Evolutionary conservation across 1,139 yeast species (phyloP).

Genomic region (Scheffersomyces titani): DNA sequence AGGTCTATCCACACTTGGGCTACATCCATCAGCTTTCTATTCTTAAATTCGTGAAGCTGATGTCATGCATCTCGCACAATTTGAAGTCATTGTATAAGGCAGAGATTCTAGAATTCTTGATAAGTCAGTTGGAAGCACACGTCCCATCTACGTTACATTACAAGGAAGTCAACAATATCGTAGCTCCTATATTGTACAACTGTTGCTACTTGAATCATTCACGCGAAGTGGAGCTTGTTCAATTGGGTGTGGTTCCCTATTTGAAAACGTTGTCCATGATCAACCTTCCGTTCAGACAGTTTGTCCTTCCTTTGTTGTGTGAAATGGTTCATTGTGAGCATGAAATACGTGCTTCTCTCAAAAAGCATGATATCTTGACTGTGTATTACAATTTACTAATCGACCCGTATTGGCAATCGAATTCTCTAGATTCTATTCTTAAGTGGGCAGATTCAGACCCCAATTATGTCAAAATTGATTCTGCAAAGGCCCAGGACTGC

Average conservation of each 20-base stretch:
- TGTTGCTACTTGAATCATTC: conserved; percentile 58
- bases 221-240: conserved; percentile 55
- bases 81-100: conserved; percentile 39
- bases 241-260: conserved; percentile 54
- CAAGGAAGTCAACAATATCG: conserved; percentile 43
- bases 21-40: conserved; percentile 36
- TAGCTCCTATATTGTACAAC: conserved; percentile 51
- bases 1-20: conserved; percentile 33
- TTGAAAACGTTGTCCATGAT: conserved; percentile 47
- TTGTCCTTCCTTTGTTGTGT: conserved; percentile 62
- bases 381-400: conserved; percentile 49
- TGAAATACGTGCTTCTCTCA: conserved; percentile 37
- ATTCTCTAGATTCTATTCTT: conserved; percentile 60
- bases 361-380: conserved; percentile 42
- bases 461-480: conserved; percentile 21
- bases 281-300: conserved; percentile 58
- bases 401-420: conserved; percentile 73
- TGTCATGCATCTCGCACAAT: conserved; percentile 41
- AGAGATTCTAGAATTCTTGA: conserved; percentile 44
- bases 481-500: conserved; percentile 32
- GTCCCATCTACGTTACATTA: conserved; percentile 30
- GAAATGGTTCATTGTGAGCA: conserved; percentile 57
- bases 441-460: conserved; percentile 39
- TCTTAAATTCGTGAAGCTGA: conserved; percentile 44
- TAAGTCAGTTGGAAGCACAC: conserved; percentile 29